These are phyloP conservation scores for Flaveria floridana DNA, from an alignment of 140 eudicot species.

Conservation along the genomic window DNA sequence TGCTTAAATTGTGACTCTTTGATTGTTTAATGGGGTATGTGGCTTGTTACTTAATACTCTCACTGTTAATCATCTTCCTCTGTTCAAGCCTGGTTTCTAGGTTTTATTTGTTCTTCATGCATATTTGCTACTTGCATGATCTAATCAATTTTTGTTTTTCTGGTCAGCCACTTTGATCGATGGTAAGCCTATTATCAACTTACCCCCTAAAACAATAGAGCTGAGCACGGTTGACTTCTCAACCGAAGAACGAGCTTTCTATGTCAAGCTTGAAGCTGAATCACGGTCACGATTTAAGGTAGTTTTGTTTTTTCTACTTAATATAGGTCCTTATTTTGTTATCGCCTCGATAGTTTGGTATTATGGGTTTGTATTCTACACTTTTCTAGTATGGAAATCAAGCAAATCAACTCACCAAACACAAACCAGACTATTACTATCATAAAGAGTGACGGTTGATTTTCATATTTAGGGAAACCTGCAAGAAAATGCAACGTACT, in stretches of 20 bases:
- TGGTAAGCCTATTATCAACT: slow-evolving; percentile 74
- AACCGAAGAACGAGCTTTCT: slow-evolving; percentile 71
- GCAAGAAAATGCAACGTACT: not conserved
- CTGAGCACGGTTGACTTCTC: slow-evolving; percentile 59
- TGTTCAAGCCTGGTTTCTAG: not conserved
- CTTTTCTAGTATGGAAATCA: not conserved
- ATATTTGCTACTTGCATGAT: not conserved
- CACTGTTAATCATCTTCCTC: not conserved
- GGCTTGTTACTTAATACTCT: not conserved
- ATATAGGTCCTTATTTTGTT: not conserved
- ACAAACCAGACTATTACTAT: not conserved
- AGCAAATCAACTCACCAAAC: not conserved
- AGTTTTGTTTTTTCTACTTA: not conserved
- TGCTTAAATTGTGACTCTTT: not conserved
- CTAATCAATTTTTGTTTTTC: slow-evolving; percentile 27
- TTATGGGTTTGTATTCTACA: not conserved
- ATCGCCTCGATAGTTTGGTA: not conserved
- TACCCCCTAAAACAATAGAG: slow-evolving; percentile 67
- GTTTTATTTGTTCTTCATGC: not conserved
- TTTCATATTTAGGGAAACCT: not conserved
- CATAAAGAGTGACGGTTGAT: not conserved
- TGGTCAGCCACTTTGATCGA: slow-evolving; percentile 60
- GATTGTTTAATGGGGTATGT: not conserved
- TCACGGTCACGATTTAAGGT: slow-evolving; percentile 83
- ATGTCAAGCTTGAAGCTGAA: slow-evolving; percentile 58